These are phyloP conservation scores for Boletus coccyginus DNA, from an alignment of 768 basidiomycete genomes.

Conservation along the genomic window DNA sequence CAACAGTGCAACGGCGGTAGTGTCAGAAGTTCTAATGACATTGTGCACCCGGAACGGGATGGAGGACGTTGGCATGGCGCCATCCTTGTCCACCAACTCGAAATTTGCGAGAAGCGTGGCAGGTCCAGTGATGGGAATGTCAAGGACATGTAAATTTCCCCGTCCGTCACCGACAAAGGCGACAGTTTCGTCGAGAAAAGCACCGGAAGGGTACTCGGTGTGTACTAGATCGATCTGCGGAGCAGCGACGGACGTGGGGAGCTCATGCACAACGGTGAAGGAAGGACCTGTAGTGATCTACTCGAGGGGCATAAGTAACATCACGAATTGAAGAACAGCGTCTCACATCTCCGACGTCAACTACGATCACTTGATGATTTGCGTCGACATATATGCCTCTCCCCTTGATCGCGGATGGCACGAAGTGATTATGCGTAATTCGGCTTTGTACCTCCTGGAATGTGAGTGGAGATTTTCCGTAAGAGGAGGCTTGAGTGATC, in stretches of 20 bases:
- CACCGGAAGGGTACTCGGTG: constrained; percentile 73
- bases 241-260: constrained; percentile 52
- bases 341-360: constrained; percentile 61
- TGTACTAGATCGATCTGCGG: constrained; percentile 41
- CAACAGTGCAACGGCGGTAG: constrained; percentile 44
- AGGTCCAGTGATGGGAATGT: constrained; percentile 36
- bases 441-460: constrained; percentile 83
- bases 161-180: constrained; percentile 67
- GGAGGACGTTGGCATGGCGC: constrained; percentile 20
- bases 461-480: constrained; percentile 59
- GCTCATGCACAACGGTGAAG: constrained; percentile 55
- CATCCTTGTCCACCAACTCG: constrained; percentile 35
- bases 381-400: constrained; percentile 68
- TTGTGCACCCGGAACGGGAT: constrained; percentile 41
- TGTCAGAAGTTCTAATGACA: constrained; percentile 36
- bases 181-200: constrained; percentile 48
- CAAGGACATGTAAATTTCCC: constrained; percentile 64
- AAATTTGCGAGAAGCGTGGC: constrained; percentile 52
- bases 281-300: constrained; percentile 52
- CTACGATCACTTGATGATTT: constrained; percentile 54
- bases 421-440: constrained; percentile 81
- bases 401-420: constrained; percentile 42
- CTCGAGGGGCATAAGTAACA: constrained; percentile 24
- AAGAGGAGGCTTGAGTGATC: constrained; percentile 52
- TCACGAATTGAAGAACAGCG: not conserved